Percentiles rank a stretch among this genome's conserved stretches.
Evolutionary conservation across 352 stramenopile genomes (phyloP).

Genomic region (Blastocystis sp.): DNA sequence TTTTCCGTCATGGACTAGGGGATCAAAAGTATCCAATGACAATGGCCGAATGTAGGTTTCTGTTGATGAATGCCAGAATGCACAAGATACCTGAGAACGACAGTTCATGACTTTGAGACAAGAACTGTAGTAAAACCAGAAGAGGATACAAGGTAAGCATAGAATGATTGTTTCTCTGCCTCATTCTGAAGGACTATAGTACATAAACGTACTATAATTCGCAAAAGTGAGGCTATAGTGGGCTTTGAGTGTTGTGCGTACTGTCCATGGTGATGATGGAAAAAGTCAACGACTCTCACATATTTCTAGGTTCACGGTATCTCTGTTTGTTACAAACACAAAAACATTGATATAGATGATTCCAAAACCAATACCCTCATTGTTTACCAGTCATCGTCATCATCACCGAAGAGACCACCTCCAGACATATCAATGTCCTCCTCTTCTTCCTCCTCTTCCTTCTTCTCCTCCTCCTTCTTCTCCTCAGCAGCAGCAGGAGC

Average conservation of each 20-base stretch:
- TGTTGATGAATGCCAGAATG: not conserved
- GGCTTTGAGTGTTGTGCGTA: too few species aligned
- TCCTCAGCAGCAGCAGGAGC: constrained; percentile 65
- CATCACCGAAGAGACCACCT: constrained; percentile 65
- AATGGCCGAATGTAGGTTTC: not conserved
- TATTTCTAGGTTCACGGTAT: not conserved
- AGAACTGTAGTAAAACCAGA: too few species aligned
- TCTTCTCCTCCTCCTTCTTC: constrained; percentile 61
- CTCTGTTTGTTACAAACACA: constrained; percentile 29
- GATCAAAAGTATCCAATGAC: not conserved
- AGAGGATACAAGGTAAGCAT: too few species aligned
- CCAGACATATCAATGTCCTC: constrained; percentile 66
- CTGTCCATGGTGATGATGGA: too few species aligned
- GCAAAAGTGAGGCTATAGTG: too few species aligned
- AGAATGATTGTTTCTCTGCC: too few species aligned
- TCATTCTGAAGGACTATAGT: too few species aligned
- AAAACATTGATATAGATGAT: constrained; percentile 47
- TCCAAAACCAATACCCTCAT: not conserved
- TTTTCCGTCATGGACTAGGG: not conserved
- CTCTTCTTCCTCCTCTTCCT: constrained; percentile 67
- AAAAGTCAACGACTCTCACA: too few species aligned
- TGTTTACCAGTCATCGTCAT: constrained; percentile 66
- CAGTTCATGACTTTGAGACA: too few species aligned
- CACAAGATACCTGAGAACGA: not conserved
- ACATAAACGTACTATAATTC: too few species aligned